Conservation (phyloP, 257 asterid species). For the Nicotiana tabacum region DNA sequence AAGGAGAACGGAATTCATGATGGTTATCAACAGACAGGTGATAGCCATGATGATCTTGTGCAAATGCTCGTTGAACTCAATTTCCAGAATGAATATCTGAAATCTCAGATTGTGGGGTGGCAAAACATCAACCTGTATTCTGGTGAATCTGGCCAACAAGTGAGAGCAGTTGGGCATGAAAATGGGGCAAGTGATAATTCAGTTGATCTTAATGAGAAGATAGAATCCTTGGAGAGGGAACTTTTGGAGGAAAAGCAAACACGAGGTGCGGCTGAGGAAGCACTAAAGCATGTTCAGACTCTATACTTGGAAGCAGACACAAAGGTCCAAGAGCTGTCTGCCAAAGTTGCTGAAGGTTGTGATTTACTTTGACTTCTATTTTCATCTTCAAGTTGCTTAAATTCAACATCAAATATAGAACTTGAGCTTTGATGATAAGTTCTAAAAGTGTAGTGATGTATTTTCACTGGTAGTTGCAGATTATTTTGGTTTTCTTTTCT, state of each 20-base stretch:
- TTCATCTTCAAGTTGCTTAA: conserved; percentile 8
- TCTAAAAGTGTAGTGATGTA: conserved; percentile 5
- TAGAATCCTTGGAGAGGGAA: conserved; percentile 61
- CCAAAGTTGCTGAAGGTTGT: conserved; percentile 89
- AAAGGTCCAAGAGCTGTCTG: conserved; percentile 65
- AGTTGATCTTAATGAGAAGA: conserved; percentile 48
- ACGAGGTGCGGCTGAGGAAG: conserved; percentile 84
- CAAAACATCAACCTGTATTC: conserved; percentile 31
- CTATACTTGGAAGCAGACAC: conserved; percentile 70
- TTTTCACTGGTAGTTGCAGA: not conserved
- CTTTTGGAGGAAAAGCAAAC: conserved; percentile 83
- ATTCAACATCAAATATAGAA: conserved; percentile 8
- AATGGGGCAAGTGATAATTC: conserved; percentile 25
- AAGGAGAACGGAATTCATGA: conserved; percentile 40
- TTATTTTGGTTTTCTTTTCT: conserved; percentile 2
- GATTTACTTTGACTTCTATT: conserved; percentile 16
- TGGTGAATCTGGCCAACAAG: conserved; percentile 21
- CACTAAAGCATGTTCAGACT: conserved; percentile 75
- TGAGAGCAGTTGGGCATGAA: conserved; percentile 24
- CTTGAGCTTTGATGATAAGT: not conserved
- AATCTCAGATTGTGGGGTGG: conserved; percentile 65
- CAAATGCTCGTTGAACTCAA: conserved; percentile 69
- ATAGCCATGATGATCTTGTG: conserved; percentile 54
- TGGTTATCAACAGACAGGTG: conserved; percentile 22
- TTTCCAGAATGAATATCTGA: conserved; percentile 84